Evolutionary conservation across 2,329 filamentous ascomycete genomes (phyloP).

Genomic region (Diaporthe eres): DNA sequence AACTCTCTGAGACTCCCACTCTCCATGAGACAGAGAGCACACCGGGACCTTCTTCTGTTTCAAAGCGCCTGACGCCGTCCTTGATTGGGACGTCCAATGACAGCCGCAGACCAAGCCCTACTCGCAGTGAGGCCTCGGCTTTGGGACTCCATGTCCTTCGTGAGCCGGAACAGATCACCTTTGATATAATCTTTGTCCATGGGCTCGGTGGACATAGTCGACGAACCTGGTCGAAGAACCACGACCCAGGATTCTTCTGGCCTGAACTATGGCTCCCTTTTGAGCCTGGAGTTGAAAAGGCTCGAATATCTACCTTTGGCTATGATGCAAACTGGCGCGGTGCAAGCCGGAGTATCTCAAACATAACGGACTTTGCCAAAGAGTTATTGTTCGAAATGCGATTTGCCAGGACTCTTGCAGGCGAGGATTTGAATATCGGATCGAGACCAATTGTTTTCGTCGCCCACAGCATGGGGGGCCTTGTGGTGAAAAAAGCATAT

Average conservation of each 20-base stretch:
- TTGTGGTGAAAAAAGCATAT: conserved; percentile 33
- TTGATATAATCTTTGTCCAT: neutral
- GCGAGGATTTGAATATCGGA: neutral
- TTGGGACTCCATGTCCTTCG: neutral
- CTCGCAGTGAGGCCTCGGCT: neutral
- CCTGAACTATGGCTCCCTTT: neutral
- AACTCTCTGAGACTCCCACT: no score
- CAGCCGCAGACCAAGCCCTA: neutral
- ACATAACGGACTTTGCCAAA: neutral
- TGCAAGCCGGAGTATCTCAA: no score
- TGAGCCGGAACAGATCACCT: neutral
- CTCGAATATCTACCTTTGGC: neutral
- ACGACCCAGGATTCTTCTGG: neutral
- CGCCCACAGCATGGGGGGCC: conserved; percentile 24
- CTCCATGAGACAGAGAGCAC: no score
- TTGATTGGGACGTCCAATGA: neutral
- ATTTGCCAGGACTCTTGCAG: neutral
- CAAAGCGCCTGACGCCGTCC: no score
- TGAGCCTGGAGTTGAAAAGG: neutral
- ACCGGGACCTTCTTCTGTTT: no score
- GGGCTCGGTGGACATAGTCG: neutral
- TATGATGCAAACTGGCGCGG: neutral
- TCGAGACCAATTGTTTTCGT: conserved; percentile 1
- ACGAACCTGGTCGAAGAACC: neutral
- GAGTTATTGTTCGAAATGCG: conserved; percentile 1